phyloP scores from a whole-genome alignment of 225 moss, liverwort and hornwort genomes.

The Climacium dendroides region DNA sequence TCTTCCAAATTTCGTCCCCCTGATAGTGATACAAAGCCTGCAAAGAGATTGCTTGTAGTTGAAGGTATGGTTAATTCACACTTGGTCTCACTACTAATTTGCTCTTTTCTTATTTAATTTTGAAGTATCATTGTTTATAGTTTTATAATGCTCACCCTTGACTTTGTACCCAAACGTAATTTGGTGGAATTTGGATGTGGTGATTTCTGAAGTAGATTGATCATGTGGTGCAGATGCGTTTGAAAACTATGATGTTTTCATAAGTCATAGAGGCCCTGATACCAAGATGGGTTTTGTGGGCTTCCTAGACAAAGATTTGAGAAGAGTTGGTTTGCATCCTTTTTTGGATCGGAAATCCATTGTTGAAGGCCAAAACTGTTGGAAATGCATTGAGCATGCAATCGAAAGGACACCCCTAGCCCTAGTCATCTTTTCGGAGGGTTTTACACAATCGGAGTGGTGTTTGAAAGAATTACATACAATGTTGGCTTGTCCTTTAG shows the following conservation, averaged over 20 bases:
- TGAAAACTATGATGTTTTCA: neutral
- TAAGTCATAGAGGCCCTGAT: neutral
- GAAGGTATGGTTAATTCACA: too few relatives aligned
- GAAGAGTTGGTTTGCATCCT: neutral
- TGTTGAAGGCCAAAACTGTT: neutral
- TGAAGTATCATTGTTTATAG: too few relatives aligned
- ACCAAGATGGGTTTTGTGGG: neutral
- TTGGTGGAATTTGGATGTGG: too few relatives aligned
- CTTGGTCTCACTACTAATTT: too few relatives aligned
- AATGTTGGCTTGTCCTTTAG: neutral
- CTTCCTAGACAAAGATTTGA: neutral
- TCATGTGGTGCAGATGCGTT: neutral
- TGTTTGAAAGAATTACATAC: neutral
- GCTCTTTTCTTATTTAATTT: too few relatives aligned
- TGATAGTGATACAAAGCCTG: neutral
- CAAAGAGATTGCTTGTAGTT: too few relatives aligned
- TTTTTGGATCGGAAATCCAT: neutral
- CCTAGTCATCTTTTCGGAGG: neutral
- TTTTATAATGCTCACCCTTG: too few relatives aligned
- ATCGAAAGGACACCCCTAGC: neutral
- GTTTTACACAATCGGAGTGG: neutral
- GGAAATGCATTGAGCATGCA: neutral
- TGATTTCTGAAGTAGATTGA: neutral
- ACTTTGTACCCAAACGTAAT: too few relatives aligned
- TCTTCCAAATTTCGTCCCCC: rapidly evolving